Conservation (phyloP, 805 yeast species). For the Ogataea trehalophila region DNA sequence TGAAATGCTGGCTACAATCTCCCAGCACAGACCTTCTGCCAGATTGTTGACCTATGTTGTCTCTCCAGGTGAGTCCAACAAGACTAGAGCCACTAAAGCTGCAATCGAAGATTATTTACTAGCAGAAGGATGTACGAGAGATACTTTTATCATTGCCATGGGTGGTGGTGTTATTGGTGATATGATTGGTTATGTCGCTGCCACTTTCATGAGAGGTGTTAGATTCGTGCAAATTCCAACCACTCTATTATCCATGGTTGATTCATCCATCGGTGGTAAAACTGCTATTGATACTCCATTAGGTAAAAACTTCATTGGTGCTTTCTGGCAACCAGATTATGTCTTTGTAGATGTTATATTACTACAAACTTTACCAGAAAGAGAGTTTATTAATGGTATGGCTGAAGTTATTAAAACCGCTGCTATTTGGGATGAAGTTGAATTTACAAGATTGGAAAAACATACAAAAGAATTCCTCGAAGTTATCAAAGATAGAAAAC, state of each 20-base stretch:
- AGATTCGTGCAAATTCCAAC: conserved; percentile 93
- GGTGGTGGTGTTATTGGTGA: conserved; percentile 99
- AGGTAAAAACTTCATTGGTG: conserved; percentile 94
- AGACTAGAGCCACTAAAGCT: conserved; percentile 85
- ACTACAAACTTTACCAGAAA: conserved; percentile 79
- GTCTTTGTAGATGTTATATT: conserved; percentile 86
- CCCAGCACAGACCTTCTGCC: conserved; percentile 41
- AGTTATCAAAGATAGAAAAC: conserved; percentile 46
- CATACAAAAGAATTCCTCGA: conserved; percentile 66
- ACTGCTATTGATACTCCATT: conserved; percentile 96
- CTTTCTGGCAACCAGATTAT: conserved; percentile 93
- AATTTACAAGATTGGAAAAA: conserved; percentile 78
- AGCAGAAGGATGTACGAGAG: conserved; percentile 85
- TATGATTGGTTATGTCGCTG: conserved; percentile 98
- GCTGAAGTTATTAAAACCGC: conserved; percentile 98
- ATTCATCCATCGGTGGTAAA: conserved; percentile 96
- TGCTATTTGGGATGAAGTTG: conserved; percentile 92
- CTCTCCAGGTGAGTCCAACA: conserved; percentile 91
- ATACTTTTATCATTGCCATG: conserved; percentile 87
- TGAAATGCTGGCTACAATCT: conserved; percentile 38
- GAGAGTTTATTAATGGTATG: conserved; percentile 97
- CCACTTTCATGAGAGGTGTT: conserved; percentile 98
- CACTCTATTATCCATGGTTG: conserved; percentile 92
- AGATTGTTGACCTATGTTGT: conserved; percentile 72
- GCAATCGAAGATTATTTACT: conserved; percentile 87